Conservation (phyloP, 257 asterid genomes). For the Fraxinus cuspidata region DNA sequence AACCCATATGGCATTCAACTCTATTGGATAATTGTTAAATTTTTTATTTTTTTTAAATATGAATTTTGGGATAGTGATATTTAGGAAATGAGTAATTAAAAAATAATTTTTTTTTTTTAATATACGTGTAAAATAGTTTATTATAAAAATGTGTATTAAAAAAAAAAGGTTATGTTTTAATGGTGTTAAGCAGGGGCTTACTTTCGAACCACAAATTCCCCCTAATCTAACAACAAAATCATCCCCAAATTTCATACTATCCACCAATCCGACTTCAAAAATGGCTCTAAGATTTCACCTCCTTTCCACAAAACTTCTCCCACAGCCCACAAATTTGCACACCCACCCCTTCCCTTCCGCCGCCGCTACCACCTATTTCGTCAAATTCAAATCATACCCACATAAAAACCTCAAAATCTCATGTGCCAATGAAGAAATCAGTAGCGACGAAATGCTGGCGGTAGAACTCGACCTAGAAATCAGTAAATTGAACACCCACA, state of each 20-base stretch:
- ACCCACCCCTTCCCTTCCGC: conserved; percentile 24
- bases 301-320: conserved; percentile 38
- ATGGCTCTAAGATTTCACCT: conserved; percentile 40
- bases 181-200: too few species aligned
- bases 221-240: neutral
- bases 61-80: too few species aligned
- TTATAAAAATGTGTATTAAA: too few species aligned
- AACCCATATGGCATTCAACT: too few species aligned
- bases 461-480: conserved; percentile 46
- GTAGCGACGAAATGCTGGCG: conserved; percentile 50
- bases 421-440: conserved; percentile 44
- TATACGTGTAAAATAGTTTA: too few species aligned
- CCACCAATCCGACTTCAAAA: conserved; percentile 23
- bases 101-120: too few species aligned
- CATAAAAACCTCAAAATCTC: conserved; percentile 35
- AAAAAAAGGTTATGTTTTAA: too few species aligned
- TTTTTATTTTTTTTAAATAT: too few species aligned
- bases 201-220: neutral
- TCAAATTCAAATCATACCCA: conserved; percentile 3
- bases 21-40: too few species aligned
- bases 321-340: conserved; percentile 26
- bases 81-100: too few species aligned
- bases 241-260: neutral
- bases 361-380: conserved; percentile 19
- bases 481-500: conserved; percentile 37